phyloP scores from a whole-genome alignment of 2,329 filamentous ascomycete species.

The Magnaporthiopsis rhizophila region DNA sequence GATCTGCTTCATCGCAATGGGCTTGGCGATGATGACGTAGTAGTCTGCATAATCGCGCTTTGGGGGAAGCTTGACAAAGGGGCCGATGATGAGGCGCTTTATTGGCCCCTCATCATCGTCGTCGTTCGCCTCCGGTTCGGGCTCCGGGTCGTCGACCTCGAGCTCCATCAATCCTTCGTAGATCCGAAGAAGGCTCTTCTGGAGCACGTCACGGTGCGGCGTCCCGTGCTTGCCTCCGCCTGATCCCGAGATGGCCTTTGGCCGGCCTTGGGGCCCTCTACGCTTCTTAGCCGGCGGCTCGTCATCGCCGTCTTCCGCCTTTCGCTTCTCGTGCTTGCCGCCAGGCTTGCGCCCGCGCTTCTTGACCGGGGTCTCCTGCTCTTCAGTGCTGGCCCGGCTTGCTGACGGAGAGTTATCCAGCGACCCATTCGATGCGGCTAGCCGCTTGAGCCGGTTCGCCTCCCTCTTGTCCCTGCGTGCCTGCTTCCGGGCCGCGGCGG shows the following conservation, averaged over 20 bases:
- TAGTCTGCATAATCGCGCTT: constrained; percentile 91
- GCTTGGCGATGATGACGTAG: constrained; percentile 84
- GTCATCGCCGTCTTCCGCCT: constrained; percentile 70
- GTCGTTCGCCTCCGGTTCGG: constrained; percentile 40
- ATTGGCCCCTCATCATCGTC: constrained; percentile 43
- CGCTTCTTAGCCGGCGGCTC: constrained; percentile 74
- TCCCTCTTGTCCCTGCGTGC: constrained; percentile 75
- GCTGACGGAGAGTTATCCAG: constrained; percentile 65
- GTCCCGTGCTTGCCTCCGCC: constrained; percentile 21
- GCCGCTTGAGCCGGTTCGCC: constrained; percentile 62
- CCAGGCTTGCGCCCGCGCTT: constrained; percentile 78
- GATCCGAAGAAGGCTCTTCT: constrained; percentile 67
- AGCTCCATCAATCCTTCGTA: constrained; percentile 77
- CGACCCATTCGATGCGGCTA: constrained; percentile 23
- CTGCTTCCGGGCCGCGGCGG: constrained; percentile 83
- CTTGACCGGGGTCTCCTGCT: constrained; percentile 60
- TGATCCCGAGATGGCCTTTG: constrained; percentile 44
- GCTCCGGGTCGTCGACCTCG: constrained; percentile 65
- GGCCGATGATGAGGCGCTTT: constrained; percentile 80
- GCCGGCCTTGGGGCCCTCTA: constrained; percentile 60
- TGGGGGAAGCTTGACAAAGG: constrained; percentile 85
- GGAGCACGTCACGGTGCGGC: constrained; percentile 62
- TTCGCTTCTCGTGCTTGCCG: constrained; percentile 73
- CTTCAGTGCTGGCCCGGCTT: constrained; percentile 80
- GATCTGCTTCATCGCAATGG: constrained; percentile 95